These are phyloP conservation scores for Spiraea crenata DNA, from an alignment of 331 rosid genomes.

Conservation along the genomic window DNA sequence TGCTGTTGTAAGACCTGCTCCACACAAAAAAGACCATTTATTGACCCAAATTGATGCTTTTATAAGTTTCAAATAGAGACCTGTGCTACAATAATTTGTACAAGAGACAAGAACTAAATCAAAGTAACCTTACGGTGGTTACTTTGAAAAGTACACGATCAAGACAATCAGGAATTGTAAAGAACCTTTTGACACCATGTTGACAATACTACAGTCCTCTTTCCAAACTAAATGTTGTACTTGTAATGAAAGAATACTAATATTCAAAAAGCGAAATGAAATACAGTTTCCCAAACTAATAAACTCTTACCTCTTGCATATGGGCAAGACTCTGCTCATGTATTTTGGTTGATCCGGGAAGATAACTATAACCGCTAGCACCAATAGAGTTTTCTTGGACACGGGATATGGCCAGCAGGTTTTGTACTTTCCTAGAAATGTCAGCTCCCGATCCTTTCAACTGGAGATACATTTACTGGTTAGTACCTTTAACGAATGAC, in stretches of 20 bases:
- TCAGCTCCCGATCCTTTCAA: slow-evolving; percentile 90
- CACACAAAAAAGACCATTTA: slow-evolving; percentile 3
- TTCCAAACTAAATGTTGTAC: neutral
- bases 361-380: slow-evolving; percentile 56
- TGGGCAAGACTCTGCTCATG: slow-evolving; percentile 80
- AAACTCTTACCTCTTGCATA: slow-evolving; percentile 74
- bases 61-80: neutral
- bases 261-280: neutral
- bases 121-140: neutral
- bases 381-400: slow-evolving; percentile 63
- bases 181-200: slow-evolving; percentile 2
- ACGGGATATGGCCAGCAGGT: slow-evolving; percentile 61
- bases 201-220: too few relatives aligned
- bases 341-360: slow-evolving; percentile 86
- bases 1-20: slow-evolving; percentile 88
- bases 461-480: slow-evolving; percentile 44
- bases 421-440: slow-evolving; percentile 86
- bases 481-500: slow-evolving; percentile 23
- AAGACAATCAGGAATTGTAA: neutral
- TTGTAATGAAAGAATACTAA: neutral
- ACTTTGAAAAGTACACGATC: neutral
- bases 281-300: neutral
- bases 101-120: neutral
- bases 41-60: neutral
- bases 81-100: neutral